These are phyloP conservation scores for Allodekkera sacchari DNA, from an alignment of 805 yeast species.

Conservation along the genomic window DNA sequence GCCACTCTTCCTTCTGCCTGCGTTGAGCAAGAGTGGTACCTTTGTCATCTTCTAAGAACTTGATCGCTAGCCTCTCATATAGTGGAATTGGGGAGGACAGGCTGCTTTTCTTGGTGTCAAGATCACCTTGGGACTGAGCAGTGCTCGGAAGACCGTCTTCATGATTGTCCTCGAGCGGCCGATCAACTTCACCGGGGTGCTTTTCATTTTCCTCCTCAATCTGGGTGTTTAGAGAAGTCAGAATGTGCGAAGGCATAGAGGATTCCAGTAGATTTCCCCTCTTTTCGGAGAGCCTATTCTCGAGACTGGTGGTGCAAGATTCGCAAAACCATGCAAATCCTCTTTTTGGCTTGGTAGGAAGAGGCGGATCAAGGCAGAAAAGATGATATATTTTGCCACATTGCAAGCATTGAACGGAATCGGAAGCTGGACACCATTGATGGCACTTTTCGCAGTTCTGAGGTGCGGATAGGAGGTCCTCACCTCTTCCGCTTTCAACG, in stretches of 20 bases:
- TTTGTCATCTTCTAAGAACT: conserved; percentile 41
- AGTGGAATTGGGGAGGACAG: conserved; percentile 34
- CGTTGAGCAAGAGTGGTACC: conserved; percentile 34
- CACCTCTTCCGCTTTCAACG: conserved; percentile 60
- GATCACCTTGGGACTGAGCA: neutral
- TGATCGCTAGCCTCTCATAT: conserved; percentile 50
- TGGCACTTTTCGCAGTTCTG: conserved; percentile 66
- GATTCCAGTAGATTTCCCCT: conserved; percentile 28
- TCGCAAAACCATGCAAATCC: conserved; percentile 93
- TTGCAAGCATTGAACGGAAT: conserved; percentile 72
- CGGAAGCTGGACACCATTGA: conserved; percentile 76
- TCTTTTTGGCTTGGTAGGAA: conserved; percentile 67
- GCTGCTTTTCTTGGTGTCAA: no score
- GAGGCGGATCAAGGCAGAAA: conserved; percentile 80
- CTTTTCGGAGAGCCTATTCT: conserved; percentile 29
- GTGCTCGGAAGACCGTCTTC: neutral
- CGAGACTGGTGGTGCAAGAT: conserved; percentile 55
- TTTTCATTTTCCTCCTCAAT: neutral
- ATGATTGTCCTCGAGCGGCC: neutral
- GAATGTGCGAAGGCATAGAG: conserved; percentile 18
- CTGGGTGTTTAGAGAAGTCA: conserved; percentile 2
- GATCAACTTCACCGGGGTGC: no score
- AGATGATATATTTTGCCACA: conserved; percentile 69
- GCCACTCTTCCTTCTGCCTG: conserved; percentile 67
- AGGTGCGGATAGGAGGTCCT: conserved; percentile 55